These are phyloP conservation scores for Cadophora luteo-olivacea DNA, from an alignment of 2,329 filamentous ascomycete species.

Conservation along the genomic window DNA sequence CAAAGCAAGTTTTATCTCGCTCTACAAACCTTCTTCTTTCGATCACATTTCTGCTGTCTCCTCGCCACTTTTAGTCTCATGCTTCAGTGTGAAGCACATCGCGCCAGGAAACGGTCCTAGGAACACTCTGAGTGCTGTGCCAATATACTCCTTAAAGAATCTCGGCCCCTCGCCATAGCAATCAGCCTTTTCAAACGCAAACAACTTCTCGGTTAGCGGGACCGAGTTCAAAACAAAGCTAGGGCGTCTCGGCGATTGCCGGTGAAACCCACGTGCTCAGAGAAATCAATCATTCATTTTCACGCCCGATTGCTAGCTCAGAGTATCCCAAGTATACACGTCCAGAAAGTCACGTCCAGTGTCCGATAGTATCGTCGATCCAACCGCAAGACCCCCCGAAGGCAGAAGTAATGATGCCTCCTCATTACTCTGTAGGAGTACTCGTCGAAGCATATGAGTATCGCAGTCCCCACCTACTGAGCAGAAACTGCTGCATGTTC, in stretches of 20 bases:
- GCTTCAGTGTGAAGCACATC: not conserved
- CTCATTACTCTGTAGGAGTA: not conserved
- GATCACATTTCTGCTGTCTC: not conserved
- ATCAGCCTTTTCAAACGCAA: conserved; percentile 13
- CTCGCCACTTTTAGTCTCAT: not conserved
- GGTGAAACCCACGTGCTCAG: not conserved
- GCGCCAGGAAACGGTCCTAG: not conserved
- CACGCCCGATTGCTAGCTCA: not conserved
- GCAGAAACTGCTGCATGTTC: conserved; percentile 19
- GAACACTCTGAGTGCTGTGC: not conserved
- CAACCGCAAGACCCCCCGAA: not conserved
- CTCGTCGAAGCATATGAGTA: conserved; percentile 1
- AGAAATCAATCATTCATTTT: not conserved
- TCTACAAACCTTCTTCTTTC: not conserved
- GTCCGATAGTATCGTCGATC: not conserved
- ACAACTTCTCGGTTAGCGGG: conserved; percentile 12
- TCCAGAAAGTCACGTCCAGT: not conserved
- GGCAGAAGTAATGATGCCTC: not conserved
- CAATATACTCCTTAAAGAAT: conserved; percentile 21
- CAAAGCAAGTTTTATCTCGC: not conserved
- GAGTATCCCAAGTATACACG: not conserved
- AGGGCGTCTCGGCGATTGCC: not conserved
- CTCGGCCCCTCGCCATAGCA: conserved; percentile 25
- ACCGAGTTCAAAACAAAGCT: conserved; percentile 7
- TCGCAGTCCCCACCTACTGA: conserved; percentile 12